phyloP scores from a whole-genome alignment of 2,329 filamentous ascomycete genomes.

The Aspergillus sp. region DNA sequence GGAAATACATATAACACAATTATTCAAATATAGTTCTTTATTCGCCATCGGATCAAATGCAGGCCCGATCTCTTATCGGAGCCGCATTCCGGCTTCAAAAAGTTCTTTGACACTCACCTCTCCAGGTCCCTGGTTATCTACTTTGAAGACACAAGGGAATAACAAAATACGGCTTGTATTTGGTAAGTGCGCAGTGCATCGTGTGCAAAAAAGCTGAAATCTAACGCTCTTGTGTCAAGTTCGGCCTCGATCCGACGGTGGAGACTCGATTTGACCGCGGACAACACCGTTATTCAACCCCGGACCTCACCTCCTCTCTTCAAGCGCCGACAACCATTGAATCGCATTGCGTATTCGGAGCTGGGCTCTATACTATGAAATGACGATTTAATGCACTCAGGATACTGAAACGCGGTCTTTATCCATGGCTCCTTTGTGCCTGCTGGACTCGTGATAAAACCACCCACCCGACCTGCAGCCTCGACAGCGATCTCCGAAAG shows the following conservation, averaged over 20 bases:
- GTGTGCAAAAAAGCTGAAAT: not conserved
- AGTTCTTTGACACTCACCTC: slow-evolving; percentile 9
- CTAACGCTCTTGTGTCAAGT: slow-evolving; percentile 2
- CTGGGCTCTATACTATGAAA: slow-evolving; percentile 12
- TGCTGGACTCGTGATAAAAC: slow-evolving; percentile 11
- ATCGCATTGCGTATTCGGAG: slow-evolving; percentile 6
- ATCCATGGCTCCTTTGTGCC: slow-evolving; percentile 18
- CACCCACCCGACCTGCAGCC: not conserved
- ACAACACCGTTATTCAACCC: slow-evolving; percentile 6
- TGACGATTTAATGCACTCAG: slow-evolving; percentile 15
- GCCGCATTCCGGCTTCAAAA: slow-evolving; percentile 16
- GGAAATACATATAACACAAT: not conserved
- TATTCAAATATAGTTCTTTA: not conserved
- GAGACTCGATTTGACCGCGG: slow-evolving; percentile 11
- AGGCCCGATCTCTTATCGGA: slow-evolving; percentile 25
- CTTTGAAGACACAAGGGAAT: not conserved
- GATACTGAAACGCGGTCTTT: slow-evolving; percentile 11
- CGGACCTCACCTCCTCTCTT: not conserved
- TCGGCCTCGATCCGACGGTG: slow-evolving; percentile 10
- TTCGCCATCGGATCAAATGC: slow-evolving; percentile 21
- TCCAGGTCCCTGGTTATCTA: not conserved
- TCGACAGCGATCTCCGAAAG: not conserved
- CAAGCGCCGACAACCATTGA: not conserved
- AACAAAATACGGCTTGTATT: not conserved
- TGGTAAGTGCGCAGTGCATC: not conserved